These are phyloP conservation scores for Pharnaceum exiguum DNA, from an alignment of 148 eudicot species.

Conservation along the genomic window DNA sequence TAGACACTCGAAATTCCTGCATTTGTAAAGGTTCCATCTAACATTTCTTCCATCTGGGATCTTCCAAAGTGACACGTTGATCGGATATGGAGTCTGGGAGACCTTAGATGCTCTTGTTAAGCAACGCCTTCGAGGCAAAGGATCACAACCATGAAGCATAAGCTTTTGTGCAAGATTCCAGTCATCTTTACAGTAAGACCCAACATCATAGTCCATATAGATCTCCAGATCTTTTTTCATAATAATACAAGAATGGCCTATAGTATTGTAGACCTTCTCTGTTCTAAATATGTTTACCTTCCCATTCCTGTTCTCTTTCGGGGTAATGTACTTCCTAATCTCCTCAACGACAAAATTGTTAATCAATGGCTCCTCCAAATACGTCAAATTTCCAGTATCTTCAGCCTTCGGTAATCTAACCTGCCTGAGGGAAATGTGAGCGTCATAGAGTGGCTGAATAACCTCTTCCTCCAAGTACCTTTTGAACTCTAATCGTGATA, in stretches of 20 bases:
- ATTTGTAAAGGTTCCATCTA: constrained; percentile 80
- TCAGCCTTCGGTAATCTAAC: constrained; percentile 60
- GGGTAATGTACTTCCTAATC: constrained; percentile 90
- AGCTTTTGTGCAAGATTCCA: constrained; percentile 91
- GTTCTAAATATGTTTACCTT: constrained; percentile 64
- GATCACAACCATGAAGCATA: constrained; percentile 91
- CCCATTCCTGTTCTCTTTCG: constrained; percentile 71
- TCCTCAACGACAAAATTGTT: constrained; percentile 76
- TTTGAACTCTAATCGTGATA: constrained; percentile 57
- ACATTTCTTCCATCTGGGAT: constrained; percentile 78
- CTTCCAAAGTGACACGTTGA: constrained; percentile 86
- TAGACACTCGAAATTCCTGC: constrained; percentile 70
- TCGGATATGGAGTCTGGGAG: constrained; percentile 69
- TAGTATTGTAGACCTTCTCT: constrained; percentile 59
- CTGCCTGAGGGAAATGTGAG: constrained; percentile 88
- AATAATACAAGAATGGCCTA: constrained; percentile 85
- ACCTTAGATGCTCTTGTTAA: constrained; percentile 84
- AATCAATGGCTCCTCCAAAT: constrained; percentile 76
- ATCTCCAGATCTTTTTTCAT: constrained; percentile 77
- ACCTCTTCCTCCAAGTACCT: constrained; percentile 79
- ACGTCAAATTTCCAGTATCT: constrained; percentile 31
- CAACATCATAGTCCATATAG: constrained; percentile 94
- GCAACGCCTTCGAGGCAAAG: constrained; percentile 88
- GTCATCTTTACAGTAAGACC: constrained; percentile 90
- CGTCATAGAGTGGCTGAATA: constrained; percentile 66